Base-by-base conservation (phyloP, 169 alveolate species). In the Miamiensis avidus region DNA sequence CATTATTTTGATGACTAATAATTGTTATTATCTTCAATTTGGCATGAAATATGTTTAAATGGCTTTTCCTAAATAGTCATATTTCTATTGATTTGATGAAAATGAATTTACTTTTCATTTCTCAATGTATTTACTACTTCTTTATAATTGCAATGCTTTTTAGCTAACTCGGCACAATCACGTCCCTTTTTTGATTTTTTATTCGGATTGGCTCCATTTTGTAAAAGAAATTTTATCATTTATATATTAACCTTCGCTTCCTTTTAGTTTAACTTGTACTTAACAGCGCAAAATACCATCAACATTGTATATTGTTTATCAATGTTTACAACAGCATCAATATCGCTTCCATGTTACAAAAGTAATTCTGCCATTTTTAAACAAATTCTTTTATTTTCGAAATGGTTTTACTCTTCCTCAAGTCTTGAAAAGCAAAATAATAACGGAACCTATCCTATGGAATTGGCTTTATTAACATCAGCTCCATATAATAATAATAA, bases 361-460 rank as follows among this genome's bases (percentile, higher is more conserved):
- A 95, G 76, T 65, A 95, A 83, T 79, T 91, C 95, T 31, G 94
- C 94, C 31, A 95, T 79, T 91, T 93, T 93, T 65, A 89, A 77
- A 81, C 96, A 95, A 1, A 95, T 84, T 84, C 92, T 89, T 84
- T 93, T 95, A 86, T 95, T 95, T 85, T 95, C 97, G 82, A 88
- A 93, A 32, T 85, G 74, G 83, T 91, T 93, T 1, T 89, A 75
- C n/a, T 91, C 93, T 85, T 95, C 96, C 34, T 91, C 94, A 87
- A 95, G 89, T 76, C 97, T 78, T 69, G 92, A 84, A 76, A 95
- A 95, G 75, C 95, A 91, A 87, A 89, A 92, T 29, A 91, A 81
- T 65, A 92, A 85, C 31, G 97, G 94, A 27, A 91, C 88, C 76
- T 91, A 91, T 27, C 93, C 95, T 79, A 49, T 77, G 16, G 33